Evolutionary conservation across 1,139 yeast genomes (phyloP).

Genomic region (Nakaseomyces nivariensis): DNA sequence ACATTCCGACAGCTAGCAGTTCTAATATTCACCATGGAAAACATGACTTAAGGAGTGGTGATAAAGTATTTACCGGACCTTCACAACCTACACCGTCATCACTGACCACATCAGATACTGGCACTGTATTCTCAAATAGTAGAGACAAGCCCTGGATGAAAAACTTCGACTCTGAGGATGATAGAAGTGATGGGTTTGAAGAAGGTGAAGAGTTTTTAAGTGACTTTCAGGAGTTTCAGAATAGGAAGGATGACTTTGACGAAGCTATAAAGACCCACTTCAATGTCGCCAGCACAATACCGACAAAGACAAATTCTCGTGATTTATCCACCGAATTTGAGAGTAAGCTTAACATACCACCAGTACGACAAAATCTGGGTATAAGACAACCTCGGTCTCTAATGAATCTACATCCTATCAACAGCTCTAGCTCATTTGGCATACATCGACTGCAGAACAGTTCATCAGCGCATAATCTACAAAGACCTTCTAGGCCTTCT

Average conservation of each 20-base stretch:
- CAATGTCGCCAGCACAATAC: conserved; percentile 6
- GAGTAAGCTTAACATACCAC: conserved; percentile 8
- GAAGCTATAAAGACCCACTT: conserved; percentile 19
- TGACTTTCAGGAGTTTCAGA: conserved; percentile 25
- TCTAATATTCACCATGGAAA: conserved; percentile 3
- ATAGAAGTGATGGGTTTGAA: conserved; percentile 15
- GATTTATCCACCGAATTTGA: conserved; percentile 10
- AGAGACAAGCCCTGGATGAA: conserved; percentile 5
- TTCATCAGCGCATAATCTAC: conserved; percentile 20
- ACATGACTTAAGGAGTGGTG: conserved; percentile 5
- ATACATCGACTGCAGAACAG: conserved; percentile 15
- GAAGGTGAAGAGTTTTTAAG: conserved; percentile 20
- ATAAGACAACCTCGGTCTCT: conserved; percentile 25
- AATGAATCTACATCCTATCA: conserved; percentile 19
- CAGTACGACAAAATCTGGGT: conserved; percentile 4
- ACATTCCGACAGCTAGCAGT: conserved; percentile 3
- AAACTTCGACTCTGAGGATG: conserved; percentile 7
- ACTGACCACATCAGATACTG: conserved; percentile 23
- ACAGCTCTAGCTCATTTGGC: not conserved
- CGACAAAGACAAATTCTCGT: conserved; percentile 2
- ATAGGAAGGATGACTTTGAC: conserved; percentile 19
- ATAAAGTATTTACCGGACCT: not conserved
- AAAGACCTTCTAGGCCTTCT: conserved; percentile 6
- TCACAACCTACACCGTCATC: conserved; percentile 20
- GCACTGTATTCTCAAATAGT: conserved; percentile 21